A percentile compares a stretch with the other conserved stretches of the same genome.
Conservation (phyloP, 169 alveolate genomes). For the Babesia bovis region DNA sequence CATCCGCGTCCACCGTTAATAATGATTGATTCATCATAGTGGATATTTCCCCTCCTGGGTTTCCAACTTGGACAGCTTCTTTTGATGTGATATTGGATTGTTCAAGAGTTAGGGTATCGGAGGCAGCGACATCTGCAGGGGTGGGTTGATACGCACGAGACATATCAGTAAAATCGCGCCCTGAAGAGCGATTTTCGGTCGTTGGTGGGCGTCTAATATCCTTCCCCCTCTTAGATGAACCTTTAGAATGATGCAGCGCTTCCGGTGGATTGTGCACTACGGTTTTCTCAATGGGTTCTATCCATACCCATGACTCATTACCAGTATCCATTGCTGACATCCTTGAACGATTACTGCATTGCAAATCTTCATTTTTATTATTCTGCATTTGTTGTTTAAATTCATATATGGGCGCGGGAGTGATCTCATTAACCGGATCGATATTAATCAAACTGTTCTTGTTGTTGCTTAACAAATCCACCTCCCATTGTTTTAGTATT, state of each 20-base stretch:
- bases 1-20: neutral
- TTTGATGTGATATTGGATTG: too few species aligned
- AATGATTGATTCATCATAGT: neutral
- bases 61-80: neutral
- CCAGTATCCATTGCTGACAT: neutral
- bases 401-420: neutral
- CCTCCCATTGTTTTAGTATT: constrained; percentile 16
- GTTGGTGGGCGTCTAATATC: too few species aligned
- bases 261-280: too few species aligned
- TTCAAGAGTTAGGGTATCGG: too few species aligned
- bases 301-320: constrained; percentile 16
- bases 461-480: neutral
- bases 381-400: neutral
- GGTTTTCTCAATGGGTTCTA: neutral
- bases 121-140: too few species aligned
- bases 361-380: neutral
- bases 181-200: too few species aligned
- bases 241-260: too few species aligned
- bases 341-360: neutral
- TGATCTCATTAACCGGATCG: neutral
- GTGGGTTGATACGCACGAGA: too few species aligned
- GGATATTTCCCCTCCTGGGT: neutral
- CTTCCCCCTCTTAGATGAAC: too few species aligned
- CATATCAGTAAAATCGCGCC: too few species aligned
- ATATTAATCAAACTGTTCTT: neutral